Evolutionary conservation across 2,329 filamentous ascomycete species (phyloP).

Genomic region (Epicoccum nigrum): DNA sequence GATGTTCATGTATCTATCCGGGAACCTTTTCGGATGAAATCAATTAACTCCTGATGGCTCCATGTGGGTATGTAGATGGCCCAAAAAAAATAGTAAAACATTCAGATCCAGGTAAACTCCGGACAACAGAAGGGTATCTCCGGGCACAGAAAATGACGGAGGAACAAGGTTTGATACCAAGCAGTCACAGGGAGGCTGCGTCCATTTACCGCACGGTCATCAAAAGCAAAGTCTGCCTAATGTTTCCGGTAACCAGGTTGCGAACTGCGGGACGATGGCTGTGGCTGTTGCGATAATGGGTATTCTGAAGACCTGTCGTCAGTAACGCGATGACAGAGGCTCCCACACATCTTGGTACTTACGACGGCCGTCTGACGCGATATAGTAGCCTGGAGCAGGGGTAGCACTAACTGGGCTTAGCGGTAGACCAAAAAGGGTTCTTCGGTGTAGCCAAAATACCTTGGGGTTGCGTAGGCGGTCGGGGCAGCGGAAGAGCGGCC

Average conservation of each 20-base stretch:
- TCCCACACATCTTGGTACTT: slow-evolving; percentile 27
- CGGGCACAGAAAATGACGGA: slow-evolving; percentile 40
- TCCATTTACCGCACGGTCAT: slow-evolving; percentile 7
- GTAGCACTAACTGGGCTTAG: slow-evolving; percentile 46
- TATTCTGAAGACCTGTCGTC: slow-evolving; percentile 38
- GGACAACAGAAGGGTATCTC: slow-evolving; percentile 46
- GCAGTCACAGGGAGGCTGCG: slow-evolving; percentile 26
- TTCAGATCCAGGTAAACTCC: slow-evolving; percentile 42
- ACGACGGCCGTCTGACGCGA: slow-evolving; percentile 47
- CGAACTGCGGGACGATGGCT: slow-evolving; percentile 30
- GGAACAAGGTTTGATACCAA: slow-evolving; percentile 37
- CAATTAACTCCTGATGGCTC: slow-evolving; percentile 33
- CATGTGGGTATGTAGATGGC: slow-evolving; percentile 31
- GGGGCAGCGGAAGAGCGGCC: slow-evolving; percentile 29
- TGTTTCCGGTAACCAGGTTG: slow-evolving; percentile 30
- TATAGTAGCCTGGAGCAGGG: slow-evolving; percentile 45
- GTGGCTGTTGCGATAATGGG: slow-evolving; percentile 37
- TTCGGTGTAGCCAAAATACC: slow-evolving; percentile 52
- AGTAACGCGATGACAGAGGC: slow-evolving; percentile 16
- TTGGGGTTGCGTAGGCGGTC: slow-evolving; percentile 39
- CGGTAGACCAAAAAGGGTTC: slow-evolving; percentile 48
- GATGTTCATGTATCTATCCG: slow-evolving; percentile 24
- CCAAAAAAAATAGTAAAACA: slow-evolving; percentile 37
- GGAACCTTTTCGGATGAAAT: slow-evolving; percentile 32
- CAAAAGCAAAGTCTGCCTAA: slow-evolving; percentile 9